Conservation (phyloP, 768 basidiomycete species). For the Mycena amicta region DNA sequence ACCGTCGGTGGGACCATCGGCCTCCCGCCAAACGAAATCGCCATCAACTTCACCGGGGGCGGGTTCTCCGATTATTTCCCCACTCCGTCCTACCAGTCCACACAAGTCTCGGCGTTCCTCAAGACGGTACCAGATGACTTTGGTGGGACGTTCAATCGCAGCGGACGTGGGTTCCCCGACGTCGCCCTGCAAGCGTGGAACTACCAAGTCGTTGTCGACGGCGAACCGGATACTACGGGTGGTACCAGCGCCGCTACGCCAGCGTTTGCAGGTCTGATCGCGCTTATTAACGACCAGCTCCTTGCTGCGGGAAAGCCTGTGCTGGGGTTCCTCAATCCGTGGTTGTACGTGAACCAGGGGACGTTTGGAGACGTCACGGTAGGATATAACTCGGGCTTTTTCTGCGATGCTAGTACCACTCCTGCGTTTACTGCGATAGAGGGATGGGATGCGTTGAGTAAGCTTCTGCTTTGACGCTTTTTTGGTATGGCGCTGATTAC, state of each 20-base stretch:
- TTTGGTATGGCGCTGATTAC: background rate
- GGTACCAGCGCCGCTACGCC: constrained; percentile 51
- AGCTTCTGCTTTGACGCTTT: background rate
- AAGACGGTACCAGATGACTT: constrained; percentile 15
- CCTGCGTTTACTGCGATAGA: constrained; percentile 3
- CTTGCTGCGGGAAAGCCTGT: constrained; percentile 5
- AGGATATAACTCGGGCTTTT: constrained; percentile 3
- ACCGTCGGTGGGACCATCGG: constrained; percentile 7
- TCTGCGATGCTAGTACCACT: background rate
- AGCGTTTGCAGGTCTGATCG: constrained; percentile 44
- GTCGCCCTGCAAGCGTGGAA: constrained; percentile 14
- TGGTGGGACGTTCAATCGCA: constrained; percentile 16
- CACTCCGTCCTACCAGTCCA: constrained; percentile 35
- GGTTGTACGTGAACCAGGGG: background rate
- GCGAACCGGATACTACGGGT: constrained; percentile 15
- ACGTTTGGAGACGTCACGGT: constrained; percentile 1
- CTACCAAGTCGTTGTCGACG: background rate
- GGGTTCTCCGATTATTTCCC: background rate
- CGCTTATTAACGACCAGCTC: constrained; percentile 28
- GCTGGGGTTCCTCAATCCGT: background rate
- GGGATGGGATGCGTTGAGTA: constrained; percentile 16
- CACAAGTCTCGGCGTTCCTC: constrained; percentile 32
- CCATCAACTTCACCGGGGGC: constrained; percentile 6
- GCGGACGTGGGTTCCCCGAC: constrained; percentile 26
- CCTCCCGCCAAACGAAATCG: constrained; percentile 3